phyloP scores from a whole-genome alignment of 2,329 filamentous ascomycete species.

The Lecanicillium sp. region DNA sequence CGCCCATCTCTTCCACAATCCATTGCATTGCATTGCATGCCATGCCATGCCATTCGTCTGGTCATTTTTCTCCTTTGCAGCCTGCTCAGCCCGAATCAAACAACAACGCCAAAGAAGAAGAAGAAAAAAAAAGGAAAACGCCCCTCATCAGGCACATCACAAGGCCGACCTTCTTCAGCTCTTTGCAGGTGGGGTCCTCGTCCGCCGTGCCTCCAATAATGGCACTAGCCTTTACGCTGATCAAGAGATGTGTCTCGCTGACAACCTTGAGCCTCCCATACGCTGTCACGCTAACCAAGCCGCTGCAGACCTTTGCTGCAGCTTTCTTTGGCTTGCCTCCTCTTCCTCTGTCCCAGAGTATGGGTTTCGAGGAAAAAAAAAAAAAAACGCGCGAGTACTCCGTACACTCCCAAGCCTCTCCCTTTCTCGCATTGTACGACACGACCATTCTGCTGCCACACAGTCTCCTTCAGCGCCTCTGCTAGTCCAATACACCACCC shows the following conservation, averaged over 20 bases:
- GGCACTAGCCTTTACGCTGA: constrained; percentile 9
- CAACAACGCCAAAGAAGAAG: not conserved
- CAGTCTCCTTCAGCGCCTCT: constrained; percentile 3
- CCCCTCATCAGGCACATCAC: constrained; percentile 12
- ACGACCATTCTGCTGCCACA: constrained; percentile 2
- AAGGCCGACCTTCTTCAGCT: constrained; percentile 9
- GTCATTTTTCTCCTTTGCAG: not conserved
- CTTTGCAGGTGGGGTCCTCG: not conserved
- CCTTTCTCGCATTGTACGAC: constrained; percentile 5
- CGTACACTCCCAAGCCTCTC: no score
- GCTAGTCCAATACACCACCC: constrained; percentile 5
- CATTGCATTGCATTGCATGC: not conserved
- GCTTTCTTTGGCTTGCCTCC: not conserved
- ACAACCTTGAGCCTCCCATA: constrained; percentile 13
- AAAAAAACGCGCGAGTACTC: no score
- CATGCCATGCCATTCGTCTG: not conserved
- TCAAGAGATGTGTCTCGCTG: constrained; percentile 10
- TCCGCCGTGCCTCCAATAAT: constrained; percentile 8
- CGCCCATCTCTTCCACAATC: not conserved
- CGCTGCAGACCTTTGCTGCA: not conserved
- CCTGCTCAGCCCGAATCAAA: not conserved
- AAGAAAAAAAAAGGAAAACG: no score
- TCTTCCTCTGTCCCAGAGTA: no score
- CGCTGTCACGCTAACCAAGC: constrained; percentile 6
- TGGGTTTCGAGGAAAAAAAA: no score